Evolutionary conservation across 2,329 filamentous ascomycete genomes (phyloP).

Genomic region (Colletotrichum kahawae): DNA sequence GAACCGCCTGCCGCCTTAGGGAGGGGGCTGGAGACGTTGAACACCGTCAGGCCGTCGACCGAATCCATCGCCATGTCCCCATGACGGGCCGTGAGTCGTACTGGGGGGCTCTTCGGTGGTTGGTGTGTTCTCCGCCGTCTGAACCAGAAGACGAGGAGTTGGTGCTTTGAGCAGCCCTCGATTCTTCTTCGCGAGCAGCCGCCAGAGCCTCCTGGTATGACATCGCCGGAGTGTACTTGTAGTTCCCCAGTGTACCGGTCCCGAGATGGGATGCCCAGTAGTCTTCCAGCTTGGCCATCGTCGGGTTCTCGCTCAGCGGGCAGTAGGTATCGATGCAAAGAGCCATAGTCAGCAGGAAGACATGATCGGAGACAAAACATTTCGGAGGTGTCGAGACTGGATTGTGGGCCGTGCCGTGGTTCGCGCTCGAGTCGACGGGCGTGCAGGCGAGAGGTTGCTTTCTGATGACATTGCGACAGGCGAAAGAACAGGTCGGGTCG

Average conservation of each 20-base stretch:
- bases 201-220: neutral
- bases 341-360: constrained; percentile 28
- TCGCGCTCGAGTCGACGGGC: neutral
- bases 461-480: constrained; percentile 27
- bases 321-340: constrained; percentile 32
- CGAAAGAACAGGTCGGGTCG: constrained; percentile 32
- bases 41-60: neutral
- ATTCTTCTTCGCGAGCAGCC: constrained; percentile 26
- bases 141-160: neutral
- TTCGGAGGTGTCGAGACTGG: constrained; percentile 25
- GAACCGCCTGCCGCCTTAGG: constrained; percentile 23
- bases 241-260: constrained; percentile 5
- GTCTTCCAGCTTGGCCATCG: neutral
- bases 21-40: constrained; percentile 36
- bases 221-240: constrained; percentile 15
- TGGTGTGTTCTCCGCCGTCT: neutral
- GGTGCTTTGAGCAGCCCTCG: neutral
- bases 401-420: neutral
- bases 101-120: neutral
- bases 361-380: constrained; percentile 30
- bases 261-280: constrained; percentile 3
- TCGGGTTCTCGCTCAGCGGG: neutral
- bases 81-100: constrained; percentile 12
- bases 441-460: constrained; percentile 29
- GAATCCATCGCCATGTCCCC: neutral